Base-by-base conservation (phyloP, 768 basidiomycete genomes). In the Pilatotrama ljubarskyi region DNA sequence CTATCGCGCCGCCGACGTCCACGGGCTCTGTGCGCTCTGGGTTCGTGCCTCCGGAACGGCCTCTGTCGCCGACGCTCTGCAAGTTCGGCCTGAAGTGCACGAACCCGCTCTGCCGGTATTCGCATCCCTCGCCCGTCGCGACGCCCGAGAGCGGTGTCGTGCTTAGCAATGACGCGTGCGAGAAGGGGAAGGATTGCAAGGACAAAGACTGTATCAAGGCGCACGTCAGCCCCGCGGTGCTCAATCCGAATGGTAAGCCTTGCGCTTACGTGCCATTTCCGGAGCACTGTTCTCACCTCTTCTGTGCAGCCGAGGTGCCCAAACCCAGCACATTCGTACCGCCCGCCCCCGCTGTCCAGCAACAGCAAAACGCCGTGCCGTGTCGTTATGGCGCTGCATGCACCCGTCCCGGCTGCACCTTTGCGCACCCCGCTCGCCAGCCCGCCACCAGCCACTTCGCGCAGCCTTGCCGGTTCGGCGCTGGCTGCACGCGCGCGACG, bases 91-190 rank as follows among this genome's bases (percentile, higher is more conserved):
- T 88, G 22, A 96, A 95, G 65, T 99, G 97, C 75, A 90, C 88
- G 49, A 96, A 98, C 72, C 80, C 90, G 0, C 80, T 87, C 46
- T 99, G 97, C 73, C 82, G 90, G 17, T 98, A 86, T 73, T 93
- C 93, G 9, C 97, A 99, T 73, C 95, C 97, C 5, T 94, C 91
- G 9, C 97, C 97, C n/a, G 93, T 95, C 3, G 95, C 97, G 6
- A 97, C 96, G 17, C 81, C 90, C 32, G 94, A 96, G 75, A 95
- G 91, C 67, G 97, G 95, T 9, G 83, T 99, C 63, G 97, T 98
- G 1, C 79, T 99, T 56, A 96, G 91, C 67, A 94, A 91, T 58
- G 96, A 98, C 58, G 80, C 93, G 18, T 99, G 97, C 73, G 91
- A 95, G 67, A 85, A 88, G 49, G 92, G 92, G 17, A 90, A 87